phyloP scores from a whole-genome alignment of 2,329 filamentous ascomycete genomes.

The Stagonosporopsis vannaccii region DNA sequence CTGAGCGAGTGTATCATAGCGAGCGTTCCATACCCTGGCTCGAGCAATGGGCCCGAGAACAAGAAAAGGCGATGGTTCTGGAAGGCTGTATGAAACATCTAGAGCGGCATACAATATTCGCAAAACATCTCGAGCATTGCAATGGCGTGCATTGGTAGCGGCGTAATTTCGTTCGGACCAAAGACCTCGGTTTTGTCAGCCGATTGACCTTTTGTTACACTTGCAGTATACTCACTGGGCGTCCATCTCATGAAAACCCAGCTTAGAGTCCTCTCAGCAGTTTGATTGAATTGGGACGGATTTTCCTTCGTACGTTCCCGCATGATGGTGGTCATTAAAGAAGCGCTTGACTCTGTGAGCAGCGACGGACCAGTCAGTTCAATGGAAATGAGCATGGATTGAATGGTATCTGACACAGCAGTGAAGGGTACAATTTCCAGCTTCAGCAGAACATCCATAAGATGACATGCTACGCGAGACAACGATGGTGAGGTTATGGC shows the following conservation, averaged over 20 bases:
- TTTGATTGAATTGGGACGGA: slow-evolving; percentile 71
- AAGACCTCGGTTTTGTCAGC: slow-evolving; percentile 43
- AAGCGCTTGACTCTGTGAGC: slow-evolving; percentile 79
- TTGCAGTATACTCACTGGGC: slow-evolving; percentile 65
- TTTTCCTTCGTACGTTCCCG: slow-evolving; percentile 71
- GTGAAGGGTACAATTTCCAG: slow-evolving; percentile 72
- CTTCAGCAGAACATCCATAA: slow-evolving; percentile 73
- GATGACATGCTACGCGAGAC: slow-evolving; percentile 78
- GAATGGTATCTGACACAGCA: slow-evolving; percentile 71
- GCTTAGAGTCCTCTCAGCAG: slow-evolving; percentile 74
- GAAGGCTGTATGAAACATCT: slow-evolving; percentile 55
- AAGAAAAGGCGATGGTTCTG: slow-evolving; percentile 37
- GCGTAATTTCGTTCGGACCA: slow-evolving; percentile 70
- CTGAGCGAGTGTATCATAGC: slow-evolving; percentile 53
- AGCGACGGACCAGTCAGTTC: slow-evolving; percentile 82
- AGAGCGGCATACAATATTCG: slow-evolving; percentile 75
- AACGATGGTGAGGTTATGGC: slow-evolving; percentile 73
- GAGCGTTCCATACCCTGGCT: slow-evolving; percentile 52
- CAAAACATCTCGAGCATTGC: slow-evolving; percentile 70
- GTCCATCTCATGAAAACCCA: slow-evolving; percentile 88
- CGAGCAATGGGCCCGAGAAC: slow-evolving; percentile 53
- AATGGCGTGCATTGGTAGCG: slow-evolving; percentile 69
- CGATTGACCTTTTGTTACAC: neutral
- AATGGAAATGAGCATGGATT: slow-evolving; percentile 75
- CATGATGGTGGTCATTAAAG: slow-evolving; percentile 74